phyloP scores from a whole-genome alignment of 208 protist species.

The Leishmania martiniquensis region DNA sequence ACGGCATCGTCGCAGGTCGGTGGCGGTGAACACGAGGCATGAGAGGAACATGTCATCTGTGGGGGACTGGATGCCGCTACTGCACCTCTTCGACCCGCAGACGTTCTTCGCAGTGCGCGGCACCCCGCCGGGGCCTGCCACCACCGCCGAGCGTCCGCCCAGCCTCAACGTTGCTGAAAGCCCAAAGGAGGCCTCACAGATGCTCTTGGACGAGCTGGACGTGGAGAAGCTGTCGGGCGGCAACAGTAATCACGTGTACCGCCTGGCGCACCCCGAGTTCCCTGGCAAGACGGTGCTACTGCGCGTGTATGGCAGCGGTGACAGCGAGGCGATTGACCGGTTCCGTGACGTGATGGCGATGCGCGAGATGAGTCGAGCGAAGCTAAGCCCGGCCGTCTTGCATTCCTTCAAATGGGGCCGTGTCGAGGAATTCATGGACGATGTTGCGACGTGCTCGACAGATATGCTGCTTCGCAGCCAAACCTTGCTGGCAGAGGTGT shows the following conservation, averaged over 20 bases:
- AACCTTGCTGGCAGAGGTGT: slow-evolving; percentile 65
- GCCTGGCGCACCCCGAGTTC: slow-evolving; percentile 63
- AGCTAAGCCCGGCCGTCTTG: slow-evolving; percentile 71
- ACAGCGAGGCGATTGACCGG: slow-evolving; percentile 80
- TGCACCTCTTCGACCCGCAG: slow-evolving; percentile 80
- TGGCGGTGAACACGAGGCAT: slow-evolving; percentile 35
- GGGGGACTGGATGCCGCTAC: slow-evolving; percentile 81
- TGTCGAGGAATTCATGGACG: slow-evolving; percentile 87
- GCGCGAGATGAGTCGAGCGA: slow-evolving; percentile 74
- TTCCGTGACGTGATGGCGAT: slow-evolving; percentile 74
- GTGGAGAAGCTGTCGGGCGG: slow-evolving; percentile 80
- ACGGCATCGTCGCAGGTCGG: slow-evolving; percentile 26
- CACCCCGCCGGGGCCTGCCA: slow-evolving; percentile 21
- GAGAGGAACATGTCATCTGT: slow-evolving; percentile 79
- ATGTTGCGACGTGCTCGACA: slow-evolving; percentile 72
- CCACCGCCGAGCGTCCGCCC: slow-evolving; percentile 26
- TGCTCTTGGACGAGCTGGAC: slow-evolving; percentile 62
- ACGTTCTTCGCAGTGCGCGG: slow-evolving; percentile 54
- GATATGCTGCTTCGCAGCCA: slow-evolving; percentile 72
- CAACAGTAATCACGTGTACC: slow-evolving; percentile 89
- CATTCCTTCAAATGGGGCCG: slow-evolving; percentile 85
- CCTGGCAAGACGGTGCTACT: slow-evolving; percentile 63
- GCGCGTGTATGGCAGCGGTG: slow-evolving; percentile 76
- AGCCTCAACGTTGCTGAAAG: slow-evolving; percentile 30
- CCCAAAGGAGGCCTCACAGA: slow-evolving; percentile 54